Evolutionary conservation across 164 flowering plant genomes (phyloP), one percentile per base, ranked within the genome.

Genomic region (Akebia trifoliata): DNA sequence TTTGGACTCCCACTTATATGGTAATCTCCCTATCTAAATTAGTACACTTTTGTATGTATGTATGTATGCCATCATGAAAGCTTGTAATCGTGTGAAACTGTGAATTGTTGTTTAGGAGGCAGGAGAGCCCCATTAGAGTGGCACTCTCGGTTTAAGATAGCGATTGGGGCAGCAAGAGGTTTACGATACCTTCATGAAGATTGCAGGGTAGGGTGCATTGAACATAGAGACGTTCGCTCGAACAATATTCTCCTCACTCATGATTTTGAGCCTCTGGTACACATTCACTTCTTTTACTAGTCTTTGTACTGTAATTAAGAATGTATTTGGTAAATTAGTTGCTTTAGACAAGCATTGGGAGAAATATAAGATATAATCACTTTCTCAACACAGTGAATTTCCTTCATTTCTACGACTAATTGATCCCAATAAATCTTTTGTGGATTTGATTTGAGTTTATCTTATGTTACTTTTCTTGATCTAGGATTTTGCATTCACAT

Each of bases 181-280:
- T 69, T 91, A 64, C 61, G 97, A 60, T 91, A 87, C 63, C 92
- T 91, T 62, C 96, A 91, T 59, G 97, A 91, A 71, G 97, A 91
- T 66, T 87, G 97, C 67, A 77, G 96, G 75, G 92, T 88, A 20
- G 96, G 97, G 6, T 83, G 94, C 69, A 80, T 91, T 38, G 77
- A 80, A n/a, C 97, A 91, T 66, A 65, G 82, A 74, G 90, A 86
- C 56, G 38, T 91, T 73, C 69, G 85, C 21, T 92, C 97, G 14
- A 77, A 76, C 56, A 91, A 91, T 63, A 85, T 91, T 62, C 90
- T 87, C 35, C 70, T 91, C 38, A 91, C 97, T 15, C 96, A 91
- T 57, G 94, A 91, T 54, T 91, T 79, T 51, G 94, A 91, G 55
- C 96, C 97, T 42, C 69, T 84, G 87, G 97, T 87, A 68, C 22